Base-by-base conservation (phyloP, 106 monocot species). In the Iris macrosiphon region DNA sequence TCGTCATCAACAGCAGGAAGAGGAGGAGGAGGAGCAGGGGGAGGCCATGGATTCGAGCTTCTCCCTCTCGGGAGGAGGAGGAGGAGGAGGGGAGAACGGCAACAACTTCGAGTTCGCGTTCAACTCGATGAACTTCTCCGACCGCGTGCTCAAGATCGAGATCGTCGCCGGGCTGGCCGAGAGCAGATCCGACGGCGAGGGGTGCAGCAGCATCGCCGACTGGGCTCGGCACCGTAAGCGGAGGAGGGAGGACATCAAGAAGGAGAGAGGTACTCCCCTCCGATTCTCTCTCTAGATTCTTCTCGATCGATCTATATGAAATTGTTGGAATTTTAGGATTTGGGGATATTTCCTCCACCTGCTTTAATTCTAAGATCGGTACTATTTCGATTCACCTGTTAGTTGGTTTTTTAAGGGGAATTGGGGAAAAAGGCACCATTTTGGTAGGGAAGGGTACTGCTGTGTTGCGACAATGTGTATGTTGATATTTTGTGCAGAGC, bases 51-150 rank as follows among this genome's bases (percentile, higher is more conserved):
- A 82, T 54, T 66, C 59, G 11, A 71, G 62, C 38, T 72, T 69
- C 62, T 45, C 75, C 12, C 22, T 16, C 49, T 55, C 48, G n/a
- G 29, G 68, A 40, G 56, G 51, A 19, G 59, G 75, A 7, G 78
- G 75, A 10, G 29, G 68, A 40, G 56, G 51, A 19, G 59, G 75
- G 8, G 78, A 78, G 27, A 68, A 66, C 19, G 28, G 57, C 41
- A 58, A 42, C 40, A 85, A 76, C 59, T 92, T 87, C 54, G 92
- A 87, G 71, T 95, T 95, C 61, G 94, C 94, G 14, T 95, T 95
- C 82, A 89, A 89, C 40, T 82, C 79, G 39, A 82, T 82, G 68
- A 95, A 89, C 45, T 95, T 95, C 66, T 95, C 94, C 22, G 94
- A 95, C 48, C 69, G 94, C 22, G 74, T 85, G 17, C 74, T 95